Evolutionary conservation across 495 filamentous ascomycete species (phyloP).

Genomic region (Neurospora pannonica): DNA sequence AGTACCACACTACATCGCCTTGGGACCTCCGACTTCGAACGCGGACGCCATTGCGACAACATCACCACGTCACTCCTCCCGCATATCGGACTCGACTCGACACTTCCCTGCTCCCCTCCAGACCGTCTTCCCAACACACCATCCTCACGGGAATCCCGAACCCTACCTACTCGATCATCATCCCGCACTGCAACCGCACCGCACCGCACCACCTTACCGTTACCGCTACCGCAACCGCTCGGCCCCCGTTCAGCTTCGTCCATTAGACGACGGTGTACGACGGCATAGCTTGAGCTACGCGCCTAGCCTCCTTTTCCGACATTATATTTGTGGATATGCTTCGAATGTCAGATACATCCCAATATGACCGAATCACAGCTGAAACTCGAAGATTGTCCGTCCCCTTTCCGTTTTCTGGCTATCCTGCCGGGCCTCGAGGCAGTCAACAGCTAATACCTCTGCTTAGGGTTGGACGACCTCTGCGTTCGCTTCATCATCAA

Average conservation of each 20-base stretch:
- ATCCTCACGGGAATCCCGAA: background rate
- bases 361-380: conserved; percentile 73
- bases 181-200: conserved; percentile 1
- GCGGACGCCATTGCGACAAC: background rate
- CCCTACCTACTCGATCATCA: background rate
- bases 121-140: background rate
- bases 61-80: background rate
- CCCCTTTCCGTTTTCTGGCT: background rate
- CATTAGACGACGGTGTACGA: background rate
- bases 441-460: conserved; percentile 18
- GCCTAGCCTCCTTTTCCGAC: background rate
- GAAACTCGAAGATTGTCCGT: conserved; percentile 82
- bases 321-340: conserved; percentile 22
- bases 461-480: conserved; percentile 83
- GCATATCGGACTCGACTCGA: background rate
- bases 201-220: background rate
- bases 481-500: conserved; percentile 96
- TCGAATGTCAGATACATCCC: conserved; percentile 14
- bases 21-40: background rate
- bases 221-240: background rate
- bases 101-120: background rate
- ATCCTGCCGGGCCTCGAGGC: background rate
- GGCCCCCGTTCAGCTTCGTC: background rate
- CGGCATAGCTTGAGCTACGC: background rate
- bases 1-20: background rate